A percentile compares a stretch with the other conserved stretches of the same genome.
phyloP scores from a whole-genome alignment of 352 stramenopile genomes.

The Pythium monospermum region DNA sequence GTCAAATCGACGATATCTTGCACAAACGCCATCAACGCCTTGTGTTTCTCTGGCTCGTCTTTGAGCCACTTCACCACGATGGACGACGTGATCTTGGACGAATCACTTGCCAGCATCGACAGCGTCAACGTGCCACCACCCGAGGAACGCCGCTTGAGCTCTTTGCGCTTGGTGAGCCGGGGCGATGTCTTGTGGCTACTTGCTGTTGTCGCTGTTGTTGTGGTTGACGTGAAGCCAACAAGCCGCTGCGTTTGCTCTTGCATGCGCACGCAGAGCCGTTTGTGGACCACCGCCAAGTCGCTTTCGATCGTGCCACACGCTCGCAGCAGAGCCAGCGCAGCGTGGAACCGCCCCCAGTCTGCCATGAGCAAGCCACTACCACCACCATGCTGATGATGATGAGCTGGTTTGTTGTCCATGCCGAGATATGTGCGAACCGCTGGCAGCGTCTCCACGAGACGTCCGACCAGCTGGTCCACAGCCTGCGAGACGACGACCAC shows the following conservation, averaged over 20 bases:
- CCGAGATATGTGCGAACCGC: conserved; percentile 42
- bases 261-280: conserved; percentile 44
- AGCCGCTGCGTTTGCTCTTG: conserved; percentile 44
- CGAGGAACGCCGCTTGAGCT: conserved; percentile 9
- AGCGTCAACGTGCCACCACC: conserved; percentile 16
- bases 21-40: conserved; percentile 46
- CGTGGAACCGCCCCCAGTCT: conserved; percentile 75
- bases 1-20: conserved; percentile 42
- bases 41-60: conserved; percentile 35
- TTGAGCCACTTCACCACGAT: conserved; percentile 49
- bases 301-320: conserved; percentile 49
- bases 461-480: conserved; percentile 32
- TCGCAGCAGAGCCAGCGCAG: conserved; percentile 52
- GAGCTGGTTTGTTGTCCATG: conserved; percentile 13
- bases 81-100: conserved; percentile 30
- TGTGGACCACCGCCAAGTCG: conserved; percentile 41
- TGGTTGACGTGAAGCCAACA: too few species aligned
- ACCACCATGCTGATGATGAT: neutral
- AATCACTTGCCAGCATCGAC: conserved; percentile 26
- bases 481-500: conserved; percentile 33
- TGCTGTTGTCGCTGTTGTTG: neutral
- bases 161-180: conserved; percentile 14
- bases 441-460: conserved; percentile 33
- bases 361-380: conserved; percentile 15
- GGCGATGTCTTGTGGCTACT: conserved; percentile 16